Base-by-base conservation (phyloP, 2,329 filamentous ascomycete species). In the Nannizziopsis barbatae region DNA sequence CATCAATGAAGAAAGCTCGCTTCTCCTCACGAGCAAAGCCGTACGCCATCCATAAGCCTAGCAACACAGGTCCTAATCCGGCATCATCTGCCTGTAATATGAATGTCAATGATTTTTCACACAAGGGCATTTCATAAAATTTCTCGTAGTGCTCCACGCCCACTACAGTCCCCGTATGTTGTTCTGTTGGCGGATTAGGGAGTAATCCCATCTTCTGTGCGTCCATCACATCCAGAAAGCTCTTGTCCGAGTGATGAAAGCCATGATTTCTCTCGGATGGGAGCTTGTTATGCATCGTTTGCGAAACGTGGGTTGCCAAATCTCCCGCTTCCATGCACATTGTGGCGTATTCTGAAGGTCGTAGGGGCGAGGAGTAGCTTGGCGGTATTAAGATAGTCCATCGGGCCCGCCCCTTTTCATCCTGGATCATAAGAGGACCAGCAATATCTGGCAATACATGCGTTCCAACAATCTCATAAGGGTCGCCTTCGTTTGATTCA, bases 381-480 rank as follows among this genome's bases (percentile, higher is more conserved):
- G 74, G 71, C 0, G 86, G 86, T 33, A 94, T 88, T 1, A 79
- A 87, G 9, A 93, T 76, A 0, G 86, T 92, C 87, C 87, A 93
- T 61, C 77, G 82, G 9, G 79, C 71, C 45, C 73, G 75, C 2
- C 83, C 83, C 39, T 72, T 70, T 20, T 71, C 67, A 64, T 88
- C 84, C 11, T 74, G 77, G 40, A 89, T 72, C 5, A 86, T 74
- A 15, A 92, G 73, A 0, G 85, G 83, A 0, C 82, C 83, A 0
- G 86, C 81, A 53, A 84, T 80, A 22, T 82, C 74, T 0, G 85
- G 84, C n/a, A 87, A 64, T 37, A 71, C 71, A 52, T 80, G 75
- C 52, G 79, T 79, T 33, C 74, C 77, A 6, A 84, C 31, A 56
- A 58, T 35, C 60, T 56, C 11, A 61, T 60, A 17, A 60, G 62